phyloP scores from a whole-genome alignment of 23 red algal species.

The Gracilaria domingensis region DNA sequence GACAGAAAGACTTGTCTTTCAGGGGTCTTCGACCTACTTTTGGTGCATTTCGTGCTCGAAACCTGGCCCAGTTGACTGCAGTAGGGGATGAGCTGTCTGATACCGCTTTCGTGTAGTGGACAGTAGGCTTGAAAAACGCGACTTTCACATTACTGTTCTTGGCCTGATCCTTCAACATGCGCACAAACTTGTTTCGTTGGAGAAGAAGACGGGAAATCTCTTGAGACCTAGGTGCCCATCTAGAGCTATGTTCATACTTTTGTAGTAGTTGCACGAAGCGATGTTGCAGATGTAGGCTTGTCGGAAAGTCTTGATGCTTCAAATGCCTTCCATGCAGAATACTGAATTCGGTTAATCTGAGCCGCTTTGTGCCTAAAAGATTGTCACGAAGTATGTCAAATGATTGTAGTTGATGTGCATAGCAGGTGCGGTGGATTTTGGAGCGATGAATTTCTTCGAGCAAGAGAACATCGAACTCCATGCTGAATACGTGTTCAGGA shows the following conservation, averaged over 20 bases:
- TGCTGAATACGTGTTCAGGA: not conserved
- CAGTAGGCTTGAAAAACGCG: not conserved
- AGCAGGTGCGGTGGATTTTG: not conserved
- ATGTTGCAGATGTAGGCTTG: not conserved
- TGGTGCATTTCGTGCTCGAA: not conserved
- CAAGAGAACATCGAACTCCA: not conserved
- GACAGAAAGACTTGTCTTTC: not conserved
- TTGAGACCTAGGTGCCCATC: not conserved
- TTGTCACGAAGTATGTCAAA: conserved; percentile 9
- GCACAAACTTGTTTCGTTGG: not conserved
- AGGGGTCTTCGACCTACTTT: not conserved
- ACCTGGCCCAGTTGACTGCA: not conserved
- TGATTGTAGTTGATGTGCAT: not conserved
- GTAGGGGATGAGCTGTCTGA: not conserved
- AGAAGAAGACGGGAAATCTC: not conserved
- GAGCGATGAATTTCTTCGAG: not conserved
- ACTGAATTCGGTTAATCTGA: not conserved
- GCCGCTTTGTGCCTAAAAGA: not conserved
- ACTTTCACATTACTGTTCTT: not conserved
- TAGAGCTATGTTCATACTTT: not conserved
- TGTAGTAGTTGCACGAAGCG: not conserved
- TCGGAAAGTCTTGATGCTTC: not conserved
- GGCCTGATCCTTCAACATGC: not conserved
- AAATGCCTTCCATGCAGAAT: not conserved
- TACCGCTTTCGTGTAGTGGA: not conserved